Base-by-base conservation (phyloP, 768 basidiomycete species). In the Coprinopsis marcescibilis region DNA sequence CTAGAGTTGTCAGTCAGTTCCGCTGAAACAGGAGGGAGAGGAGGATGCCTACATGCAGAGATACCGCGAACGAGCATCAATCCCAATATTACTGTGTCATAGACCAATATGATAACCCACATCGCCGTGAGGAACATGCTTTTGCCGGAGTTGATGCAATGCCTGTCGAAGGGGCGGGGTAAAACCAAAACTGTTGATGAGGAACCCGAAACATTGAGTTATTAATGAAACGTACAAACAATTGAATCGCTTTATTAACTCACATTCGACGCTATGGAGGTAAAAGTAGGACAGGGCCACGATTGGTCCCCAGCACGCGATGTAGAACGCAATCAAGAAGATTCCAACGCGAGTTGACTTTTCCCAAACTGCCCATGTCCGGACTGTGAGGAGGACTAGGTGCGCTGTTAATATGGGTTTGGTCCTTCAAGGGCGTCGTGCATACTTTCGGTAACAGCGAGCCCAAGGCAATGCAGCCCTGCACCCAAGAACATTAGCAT, bases 351-450 rank as follows among this genome's bases (percentile, higher is more conserved):
- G 26, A 15, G 15, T 37, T 17, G 43, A 43, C 27, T 48, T 52
- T n/a, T 52, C 47, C 51, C 51, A 52, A 8, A 52, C 51, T 0
- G 51, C 51, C 51, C 51, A 52, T 21, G 47, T 48, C 20, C 51
- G 46, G 14, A 52, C 13, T 3, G 51, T 44, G 17, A 52, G 51
- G 17, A 52, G 24, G 3, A 48, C 47, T 52, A 11, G 24, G 27
- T 13, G 25, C 25, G 14, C 17, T 7, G 17, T n/a, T 13, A 15
- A 14, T 35, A 39, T n/a, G 41, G 27, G 27, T 24, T n/a, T 7
- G 11, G 21, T 25, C 4, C 40, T n/a, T 39, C 2, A 14, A 8
- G 20, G 14, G 10, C 24, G 25, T 37, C 14, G 19, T 15, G 21
- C 43, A 15, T 37, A 50, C 49, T 32, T 33, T 50, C 49, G 36